Evolutionary conservation across 306 rosid species (phyloP).

Genomic region (Quercus parvula): DNA sequence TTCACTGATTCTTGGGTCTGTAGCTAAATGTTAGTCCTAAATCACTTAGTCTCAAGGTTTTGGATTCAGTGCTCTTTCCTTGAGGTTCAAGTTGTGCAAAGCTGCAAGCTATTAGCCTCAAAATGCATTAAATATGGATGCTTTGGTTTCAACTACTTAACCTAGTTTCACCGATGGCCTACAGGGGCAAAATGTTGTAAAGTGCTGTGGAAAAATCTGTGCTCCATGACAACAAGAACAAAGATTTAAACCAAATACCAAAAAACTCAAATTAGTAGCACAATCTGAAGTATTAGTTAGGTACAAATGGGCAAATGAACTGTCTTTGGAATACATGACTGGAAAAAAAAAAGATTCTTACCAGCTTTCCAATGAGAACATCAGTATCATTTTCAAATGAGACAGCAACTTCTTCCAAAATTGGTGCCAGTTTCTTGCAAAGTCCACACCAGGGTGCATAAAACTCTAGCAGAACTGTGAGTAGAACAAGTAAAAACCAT

Average conservation of each 20-base stretch:
- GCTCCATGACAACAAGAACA: too few relatives aligned
- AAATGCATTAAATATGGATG: too few relatives aligned
- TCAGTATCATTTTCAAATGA: conserved; percentile 36
- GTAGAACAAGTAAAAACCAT: not conserved
- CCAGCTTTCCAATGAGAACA: conserved; percentile 45
- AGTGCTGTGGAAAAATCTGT: too few relatives aligned
- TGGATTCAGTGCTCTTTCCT: too few relatives aligned
- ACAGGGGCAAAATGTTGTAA: too few relatives aligned
- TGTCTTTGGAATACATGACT: not conserved
- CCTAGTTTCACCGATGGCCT: too few relatives aligned
- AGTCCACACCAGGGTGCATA: conserved; percentile 62
- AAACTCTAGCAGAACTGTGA: conserved; percentile 48
- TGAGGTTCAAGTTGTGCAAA: too few relatives aligned
- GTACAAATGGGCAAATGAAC: not conserved
- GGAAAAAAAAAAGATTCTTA: conserved; percentile 12
- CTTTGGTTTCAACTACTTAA: too few relatives aligned
- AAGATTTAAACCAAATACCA: too few relatives aligned
- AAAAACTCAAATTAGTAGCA: not conserved
- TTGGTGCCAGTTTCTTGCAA: conserved; percentile 49
- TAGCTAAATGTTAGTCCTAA: too few relatives aligned
- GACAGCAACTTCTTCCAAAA: conserved; percentile 47
- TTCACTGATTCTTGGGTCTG: not conserved
- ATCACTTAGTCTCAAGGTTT: too few relatives aligned
- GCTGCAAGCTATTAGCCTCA: too few relatives aligned
- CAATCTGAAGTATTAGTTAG: not conserved